Evolutionary conservation across 805 yeast genomes (phyloP), one percentile per base, ranked within the genome.

Genomic region (Ogataea chonburiensis): DNA sequence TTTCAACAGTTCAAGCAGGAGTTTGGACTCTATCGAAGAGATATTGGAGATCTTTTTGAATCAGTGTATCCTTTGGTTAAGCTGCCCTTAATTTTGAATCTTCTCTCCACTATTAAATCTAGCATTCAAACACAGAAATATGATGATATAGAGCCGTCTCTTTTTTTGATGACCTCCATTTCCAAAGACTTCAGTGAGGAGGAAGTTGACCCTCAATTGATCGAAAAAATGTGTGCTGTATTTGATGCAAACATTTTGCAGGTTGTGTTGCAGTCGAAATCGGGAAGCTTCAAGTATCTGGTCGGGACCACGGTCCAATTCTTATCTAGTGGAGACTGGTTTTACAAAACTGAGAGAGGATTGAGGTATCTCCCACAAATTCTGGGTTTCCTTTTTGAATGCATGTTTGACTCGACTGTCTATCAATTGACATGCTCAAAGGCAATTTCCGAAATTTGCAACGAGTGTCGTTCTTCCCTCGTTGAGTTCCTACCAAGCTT

Each of bases 41-140:
- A 83, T 43, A 81, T 83, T 7, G 73, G 81, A 1, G 98, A 93
- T 48, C 67, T 89, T 24, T 75, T 86, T 45, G 93, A 87, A 37
- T 67, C 77, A 0, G 60, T 81, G 2, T 86, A 81, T 64, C 75
- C 87, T 1, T 65, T 85, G 5, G 66, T 86, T 23, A 86, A 84
- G 24, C 37, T 57, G 0, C 61, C 69, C 2, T 56, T 86, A 23
- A 75, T 73, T 45, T 62, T 64, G 4, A 66, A 60, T 14, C 55
- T 85, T 18, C 47, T 65, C 1, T 48, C 53, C 6, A 64, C 64
- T 21, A 57, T 75, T 2, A 39, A 58, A 5, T 38, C 47, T 1
- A 54, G 55, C 21, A 34, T 62, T 9, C 21, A 47, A 11, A 52
- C 58, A 5, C 31, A 24, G 6, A 21, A 41, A 15, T 51, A 73